phyloP scores from a whole-genome alignment of 1,284 basidiomycete species.

The Malassezia nana region DNA sequence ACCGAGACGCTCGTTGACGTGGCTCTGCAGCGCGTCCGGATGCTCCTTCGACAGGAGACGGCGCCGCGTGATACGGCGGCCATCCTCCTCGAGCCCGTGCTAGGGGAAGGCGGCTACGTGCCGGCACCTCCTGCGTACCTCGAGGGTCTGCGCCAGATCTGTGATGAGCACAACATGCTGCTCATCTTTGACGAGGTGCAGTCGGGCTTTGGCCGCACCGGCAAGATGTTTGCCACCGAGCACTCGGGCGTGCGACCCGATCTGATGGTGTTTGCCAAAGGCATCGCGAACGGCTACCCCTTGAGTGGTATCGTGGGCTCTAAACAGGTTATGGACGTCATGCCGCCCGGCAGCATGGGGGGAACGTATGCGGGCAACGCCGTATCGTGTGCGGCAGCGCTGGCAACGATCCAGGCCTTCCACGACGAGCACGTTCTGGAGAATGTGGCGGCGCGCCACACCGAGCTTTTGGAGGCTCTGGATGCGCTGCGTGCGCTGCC shows the following conservation, averaged over 20 bases:
- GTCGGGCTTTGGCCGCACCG: slow-evolving; percentile 78
- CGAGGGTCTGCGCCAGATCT: slow-evolving; percentile 66
- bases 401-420: slow-evolving; percentile 34
- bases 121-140: slow-evolving; percentile 74
- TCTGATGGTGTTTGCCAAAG: slow-evolving; percentile 82
- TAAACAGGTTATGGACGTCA: slow-evolving; percentile 69
- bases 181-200: slow-evolving; percentile 54
- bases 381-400: slow-evolving; percentile 37
- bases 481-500: slow-evolving; percentile 19
- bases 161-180: slow-evolving; percentile 70
- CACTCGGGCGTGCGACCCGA: slow-evolving; percentile 65
- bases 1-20: slow-evolving; percentile 60
- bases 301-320: slow-evolving; percentile 73
- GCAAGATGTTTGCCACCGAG: slow-evolving; percentile 66
- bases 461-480: slow-evolving; percentile 35
- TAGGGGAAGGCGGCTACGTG: slow-evolving; percentile 88
- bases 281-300: slow-evolving; percentile 87
- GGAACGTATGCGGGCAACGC: slow-evolving; percentile 45
- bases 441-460: slow-evolving; percentile 32
- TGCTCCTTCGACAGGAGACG: slow-evolving; percentile 73
- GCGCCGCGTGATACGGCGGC: slow-evolving; percentile 78
- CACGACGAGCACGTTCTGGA: slow-evolving; percentile 38
- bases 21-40: slow-evolving; percentile 70
- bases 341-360: slow-evolving; percentile 71
- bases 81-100: slow-evolving; percentile 79